Base-by-base conservation (phyloP, 352 stramenopile species). In the Globisporangium parvum region DNA sequence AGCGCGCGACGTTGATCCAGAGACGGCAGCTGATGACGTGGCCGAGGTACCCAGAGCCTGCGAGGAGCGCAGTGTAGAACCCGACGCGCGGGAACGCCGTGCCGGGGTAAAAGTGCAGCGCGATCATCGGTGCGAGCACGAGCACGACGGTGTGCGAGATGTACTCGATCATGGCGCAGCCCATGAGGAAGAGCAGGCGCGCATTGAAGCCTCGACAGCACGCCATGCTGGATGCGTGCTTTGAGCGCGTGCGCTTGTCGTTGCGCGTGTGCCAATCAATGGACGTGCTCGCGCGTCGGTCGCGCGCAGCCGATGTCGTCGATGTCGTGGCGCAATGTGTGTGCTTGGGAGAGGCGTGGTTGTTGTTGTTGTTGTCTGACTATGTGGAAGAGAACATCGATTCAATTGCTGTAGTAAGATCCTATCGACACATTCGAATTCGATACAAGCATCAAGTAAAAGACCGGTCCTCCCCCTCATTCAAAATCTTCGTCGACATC, bases 81-180 rank as follows among this genome's bases (percentile, higher is more conserved):
- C 79, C 81, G 3, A 92, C 40, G 44, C 77, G 75, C 63, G 77
- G 69, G 66, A 85, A 90, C 53, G 77, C 83, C 31, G 79, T 88
- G 23, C 71, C 65, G 20, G 82, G 82, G 47, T 90, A 90, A 56
- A 92, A 92, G 45, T 90, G 79, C 62, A 90, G 62, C 48, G 69
- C 79, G 51, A 92, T 69, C 74, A 90, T 85, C 20, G 82, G 82
- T 20, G 73, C 76, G 39, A 90, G 58, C 56, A 82, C 57, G 48
- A 92, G 67, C 57, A 92, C 65, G 39, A 90, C 79, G 10, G 75
- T 85, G 58, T 90, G 79, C 31, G 75, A 66, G 18, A 87, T 71
- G 51, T 90, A 89, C 58, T 92, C 82, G 63, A 90, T 85, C 70
- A 88, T 82, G 23, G 78, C 79, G 49, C 77, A 89, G 24, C 66